A percentile compares a stretch with the other conserved stretches of the same genome.
phyloP scores from a whole-genome alignment of 2,329 filamentous ascomycete genomes.

The Penicillium thymicola region DNA sequence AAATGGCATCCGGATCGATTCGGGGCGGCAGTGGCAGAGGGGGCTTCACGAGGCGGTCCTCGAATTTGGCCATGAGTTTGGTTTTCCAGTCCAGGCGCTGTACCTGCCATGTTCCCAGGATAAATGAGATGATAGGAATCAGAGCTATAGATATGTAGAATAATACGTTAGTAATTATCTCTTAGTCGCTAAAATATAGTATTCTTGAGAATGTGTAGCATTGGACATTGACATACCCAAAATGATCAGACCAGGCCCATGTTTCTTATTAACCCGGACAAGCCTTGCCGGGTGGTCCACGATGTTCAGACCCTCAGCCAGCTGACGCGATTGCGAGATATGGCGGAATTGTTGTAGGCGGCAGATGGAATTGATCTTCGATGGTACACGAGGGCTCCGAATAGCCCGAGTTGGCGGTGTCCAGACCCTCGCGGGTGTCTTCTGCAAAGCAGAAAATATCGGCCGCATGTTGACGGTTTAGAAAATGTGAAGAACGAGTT shows the following conservation, averaged over 20 bases:
- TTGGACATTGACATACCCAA: constrained; percentile 53
- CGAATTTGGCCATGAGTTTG: constrained; percentile 82
- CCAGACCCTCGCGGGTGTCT: constrained; percentile 23
- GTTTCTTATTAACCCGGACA: constrained; percentile 69
- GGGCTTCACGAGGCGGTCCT: constrained; percentile 82
- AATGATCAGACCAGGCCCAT: constrained; percentile 77
- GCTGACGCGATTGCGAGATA: constrained; percentile 47
- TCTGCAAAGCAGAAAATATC: constrained; percentile 28
- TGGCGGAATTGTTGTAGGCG: constrained; percentile 37
- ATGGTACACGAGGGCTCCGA: constrained; percentile 18
- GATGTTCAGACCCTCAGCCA: constrained; percentile 74
- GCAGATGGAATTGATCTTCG: constrained; percentile 33
- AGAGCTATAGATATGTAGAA: constrained; percentile 53
- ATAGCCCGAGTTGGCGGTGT: constrained; percentile 19
- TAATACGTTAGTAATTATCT: constrained; percentile 7
- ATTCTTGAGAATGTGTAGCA: background rate
- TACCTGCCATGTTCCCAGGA: constrained; percentile 91
- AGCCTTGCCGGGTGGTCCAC: constrained; percentile 81
- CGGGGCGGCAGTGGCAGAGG: constrained; percentile 81
- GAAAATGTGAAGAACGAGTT: background rate
- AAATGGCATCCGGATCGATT: constrained; percentile 75
- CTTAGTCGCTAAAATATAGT: background rate
- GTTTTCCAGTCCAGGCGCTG: constrained; percentile 92
- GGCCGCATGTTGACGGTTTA: constrained; percentile 25
- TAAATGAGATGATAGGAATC: constrained; percentile 88